phyloP scores from a whole-genome alignment of 2,329 filamentous ascomycete species.

The Penicillium sp. region DNA sequence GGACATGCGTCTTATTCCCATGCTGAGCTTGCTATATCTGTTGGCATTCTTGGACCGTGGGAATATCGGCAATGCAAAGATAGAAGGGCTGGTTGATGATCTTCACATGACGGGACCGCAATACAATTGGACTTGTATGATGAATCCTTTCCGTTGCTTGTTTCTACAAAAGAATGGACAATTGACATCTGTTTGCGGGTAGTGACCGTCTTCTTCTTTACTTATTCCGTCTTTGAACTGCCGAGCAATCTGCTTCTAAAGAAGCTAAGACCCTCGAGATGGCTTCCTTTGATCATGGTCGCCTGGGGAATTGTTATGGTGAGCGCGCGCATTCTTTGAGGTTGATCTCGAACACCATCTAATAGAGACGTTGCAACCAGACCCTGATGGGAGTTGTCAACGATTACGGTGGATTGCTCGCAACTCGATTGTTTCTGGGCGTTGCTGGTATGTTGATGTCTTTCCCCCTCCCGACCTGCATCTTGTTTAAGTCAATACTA shows the following conservation, averaged over 20 bases:
- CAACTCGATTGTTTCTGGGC: constrained; percentile 47
- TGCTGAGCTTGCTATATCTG: constrained; percentile 30
- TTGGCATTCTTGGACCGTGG: constrained; percentile 35
- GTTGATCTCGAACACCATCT: neutral
- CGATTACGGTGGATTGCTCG: constrained; percentile 47
- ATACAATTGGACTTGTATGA: constrained; percentile 33
- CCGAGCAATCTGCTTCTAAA: constrained; percentile 24
- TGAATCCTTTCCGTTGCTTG: neutral
- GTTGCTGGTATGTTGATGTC: constrained; percentile 26
- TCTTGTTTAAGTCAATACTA: neutral
- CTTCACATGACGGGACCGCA: constrained; percentile 30
- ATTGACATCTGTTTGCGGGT: neutral
- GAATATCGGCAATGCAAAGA: constrained; percentile 38
- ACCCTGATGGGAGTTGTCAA: constrained; percentile 51
- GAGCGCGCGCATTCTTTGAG: neutral
- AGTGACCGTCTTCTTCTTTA: constrained; percentile 34
- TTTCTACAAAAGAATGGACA: neutral
- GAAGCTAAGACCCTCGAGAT: constrained; percentile 26
- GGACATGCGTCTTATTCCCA: constrained; percentile 29
- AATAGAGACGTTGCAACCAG: constrained; percentile 1
- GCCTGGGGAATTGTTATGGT: constrained; percentile 49
- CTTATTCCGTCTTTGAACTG: constrained; percentile 23
- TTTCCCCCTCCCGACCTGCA: neutral
- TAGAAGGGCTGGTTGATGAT: constrained; percentile 32
- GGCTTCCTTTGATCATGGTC: constrained; percentile 35